Conservation (phyloP, 148 eudicot species). For the Silene uniflora region DNA sequence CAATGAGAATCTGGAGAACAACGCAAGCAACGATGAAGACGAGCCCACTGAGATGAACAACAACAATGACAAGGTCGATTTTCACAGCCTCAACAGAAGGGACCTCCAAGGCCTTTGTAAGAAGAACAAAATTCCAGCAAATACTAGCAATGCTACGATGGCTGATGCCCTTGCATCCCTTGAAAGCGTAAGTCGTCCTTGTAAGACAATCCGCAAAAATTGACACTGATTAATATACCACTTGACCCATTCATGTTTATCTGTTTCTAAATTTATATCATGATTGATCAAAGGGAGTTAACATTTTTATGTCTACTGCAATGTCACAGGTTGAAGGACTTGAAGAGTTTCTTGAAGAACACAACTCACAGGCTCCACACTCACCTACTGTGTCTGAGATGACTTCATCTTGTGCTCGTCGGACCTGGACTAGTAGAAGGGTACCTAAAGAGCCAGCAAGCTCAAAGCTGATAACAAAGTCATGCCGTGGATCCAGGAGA, state of each 20-base stretch:
- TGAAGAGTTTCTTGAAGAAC: constrained; percentile 40
- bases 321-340: constrained; percentile 58
- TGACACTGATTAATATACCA: neutral
- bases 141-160: constrained; percentile 71
- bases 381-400: constrained; percentile 26
- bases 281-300: neutral
- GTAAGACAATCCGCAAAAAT: neutral
- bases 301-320: neutral
- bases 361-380: constrained; percentile 28
- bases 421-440: constrained; percentile 21
- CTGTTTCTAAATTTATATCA: neutral
- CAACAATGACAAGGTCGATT: constrained; percentile 36
- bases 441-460: constrained; percentile 23
- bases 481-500: constrained; percentile 28
- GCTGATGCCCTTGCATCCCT: constrained; percentile 62
- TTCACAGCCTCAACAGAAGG: constrained; percentile 53
- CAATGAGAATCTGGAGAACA: constrained; percentile 9
- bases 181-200: constrained; percentile 36
- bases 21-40: constrained; percentile 6
- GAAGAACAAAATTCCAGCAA: constrained; percentile 76
- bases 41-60: constrained; percentile 11
- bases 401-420: constrained; percentile 28
- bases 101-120: constrained; percentile 71
- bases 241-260: neutral
- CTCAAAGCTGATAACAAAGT: constrained; percentile 23